These are phyloP conservation scores for Geranium incanum DNA, from an alignment of 441 rosid species.

Conservation along the genomic window DNA sequence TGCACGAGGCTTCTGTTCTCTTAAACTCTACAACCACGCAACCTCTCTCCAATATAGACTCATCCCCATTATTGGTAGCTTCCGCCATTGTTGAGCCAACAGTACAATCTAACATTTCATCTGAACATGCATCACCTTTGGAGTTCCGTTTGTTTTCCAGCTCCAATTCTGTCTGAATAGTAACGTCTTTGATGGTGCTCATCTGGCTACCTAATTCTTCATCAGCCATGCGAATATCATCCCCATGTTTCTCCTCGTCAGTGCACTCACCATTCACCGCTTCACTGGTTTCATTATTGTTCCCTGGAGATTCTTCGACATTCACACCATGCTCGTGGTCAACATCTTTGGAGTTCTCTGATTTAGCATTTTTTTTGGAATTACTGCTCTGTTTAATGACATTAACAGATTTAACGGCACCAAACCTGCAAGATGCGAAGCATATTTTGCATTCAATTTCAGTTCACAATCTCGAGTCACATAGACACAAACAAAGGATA, in stretches of 20 bases:
- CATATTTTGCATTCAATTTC: conserved; percentile 8
- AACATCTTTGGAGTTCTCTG: conserved; percentile 16
- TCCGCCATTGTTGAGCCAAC: too few species aligned
- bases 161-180: conserved; percentile 14
- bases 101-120: conserved; percentile 11
- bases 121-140: conserved; percentile 18
- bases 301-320: neutral
- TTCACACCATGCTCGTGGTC: conserved; percentile 12
- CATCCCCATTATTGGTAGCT: conserved; percentile 4
- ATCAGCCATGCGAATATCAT: conserved; percentile 20
- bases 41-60: conserved; percentile 47
- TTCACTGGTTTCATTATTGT: conserved; percentile 18
- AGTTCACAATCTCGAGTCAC: conserved; percentile 2
- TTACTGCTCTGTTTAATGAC: conserved; percentile 34
- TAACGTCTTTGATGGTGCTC: conserved; percentile 20
- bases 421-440: conserved; percentile 58
- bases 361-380: conserved; percentile 27
- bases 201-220: conserved; percentile 14
- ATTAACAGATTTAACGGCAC: conserved; percentile 63
- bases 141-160: conserved; percentile 18
- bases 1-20: conserved; percentile 62
- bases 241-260: conserved; percentile 20
- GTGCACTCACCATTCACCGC: conserved; percentile 18
- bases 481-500: conserved; percentile 16
- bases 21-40: conserved; percentile 65